Evolutionary conservation across 2,329 filamentous ascomycete species (phyloP).

Genomic region (Nannizziopsis arthrosporioides): DNA sequence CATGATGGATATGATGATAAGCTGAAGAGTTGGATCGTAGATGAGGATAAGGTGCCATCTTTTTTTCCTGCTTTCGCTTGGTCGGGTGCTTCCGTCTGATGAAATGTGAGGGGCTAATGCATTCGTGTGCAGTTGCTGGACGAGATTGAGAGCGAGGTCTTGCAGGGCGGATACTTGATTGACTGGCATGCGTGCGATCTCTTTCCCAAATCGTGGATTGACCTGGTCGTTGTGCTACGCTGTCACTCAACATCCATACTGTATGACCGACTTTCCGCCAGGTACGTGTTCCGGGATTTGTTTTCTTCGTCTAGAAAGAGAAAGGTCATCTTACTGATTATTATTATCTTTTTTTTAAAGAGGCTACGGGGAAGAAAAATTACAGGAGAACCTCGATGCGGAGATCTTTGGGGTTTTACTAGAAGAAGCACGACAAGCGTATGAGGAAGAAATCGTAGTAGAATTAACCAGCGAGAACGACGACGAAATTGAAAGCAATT

Average conservation of each 20-base stretch:
- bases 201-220: slow-evolving; percentile 87
- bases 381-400: slow-evolving; percentile 91
- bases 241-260: slow-evolving; percentile 62
- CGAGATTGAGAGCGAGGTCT: slow-evolving; percentile 69
- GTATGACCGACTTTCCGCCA: slow-evolving; percentile 68
- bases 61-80: slow-evolving; percentile 18
- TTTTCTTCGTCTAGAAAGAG: neutral
- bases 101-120: neutral
- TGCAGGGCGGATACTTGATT: slow-evolving; percentile 71
- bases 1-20: slow-evolving; percentile 82
- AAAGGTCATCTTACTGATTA: slow-evolving; percentile 1
- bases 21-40: slow-evolving; percentile 79
- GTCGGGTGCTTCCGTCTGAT: neutral
- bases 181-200: slow-evolving; percentile 98
- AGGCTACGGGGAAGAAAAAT: slow-evolving; percentile 72
- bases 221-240: slow-evolving; percentile 82
- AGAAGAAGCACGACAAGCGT: slow-evolving; percentile 79
- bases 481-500: slow-evolving; percentile 78
- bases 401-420: slow-evolving; percentile 95
- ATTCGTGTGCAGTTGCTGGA: slow-evolving; percentile 55
- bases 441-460: slow-evolving; percentile 76
- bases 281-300: slow-evolving; percentile 39
- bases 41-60: slow-evolving; percentile 91
- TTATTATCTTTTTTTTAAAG: slow-evolving; percentile 30
- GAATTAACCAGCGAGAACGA: slow-evolving; percentile 71